Percentiles rank a stretch among this genome's conserved stretches.
These are phyloP conservation scores for Bruguiera sexangula DNA, from an alignment of 345 rosid species.

Conservation along the genomic window DNA sequence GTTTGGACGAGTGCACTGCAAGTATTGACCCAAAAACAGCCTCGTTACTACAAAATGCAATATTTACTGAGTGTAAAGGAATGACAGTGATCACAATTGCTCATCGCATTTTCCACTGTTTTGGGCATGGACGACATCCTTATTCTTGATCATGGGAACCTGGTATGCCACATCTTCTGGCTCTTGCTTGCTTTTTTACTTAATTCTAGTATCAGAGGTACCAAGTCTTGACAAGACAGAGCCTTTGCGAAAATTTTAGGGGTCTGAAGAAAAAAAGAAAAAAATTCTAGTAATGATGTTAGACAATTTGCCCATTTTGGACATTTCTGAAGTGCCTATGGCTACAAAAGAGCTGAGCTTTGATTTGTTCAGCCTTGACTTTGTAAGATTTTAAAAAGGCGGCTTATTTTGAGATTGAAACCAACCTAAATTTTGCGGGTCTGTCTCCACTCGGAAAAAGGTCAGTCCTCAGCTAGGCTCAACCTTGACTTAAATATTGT, in stretches of 20 bases:
- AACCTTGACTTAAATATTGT: too few species aligned
- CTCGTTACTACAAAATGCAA: constrained; percentile 59
- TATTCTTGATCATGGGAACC: constrained; percentile 55
- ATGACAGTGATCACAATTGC: constrained; percentile 83
- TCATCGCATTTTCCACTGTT: constrained; percentile 81
- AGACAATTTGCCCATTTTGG: too few species aligned
- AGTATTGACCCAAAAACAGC: constrained; percentile 72
- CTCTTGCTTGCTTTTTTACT: neutral
- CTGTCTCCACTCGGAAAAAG: too few species aligned
- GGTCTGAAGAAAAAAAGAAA: neutral
- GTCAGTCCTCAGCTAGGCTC: too few species aligned
- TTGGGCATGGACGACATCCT: constrained; percentile 62
- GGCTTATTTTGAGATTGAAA: too few species aligned
- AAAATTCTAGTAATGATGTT: too few species aligned
- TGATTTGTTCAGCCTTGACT: too few species aligned
- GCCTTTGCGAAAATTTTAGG: neutral
- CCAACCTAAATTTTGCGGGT: too few species aligned
- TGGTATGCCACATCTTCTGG: constrained; percentile 33
- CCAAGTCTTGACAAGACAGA: neutral
- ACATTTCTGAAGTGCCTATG: neutral
- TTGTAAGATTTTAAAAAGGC: too few species aligned
- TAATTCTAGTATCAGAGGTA: neutral
- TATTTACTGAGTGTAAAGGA: constrained; percentile 65
- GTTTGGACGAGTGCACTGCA: too few species aligned
- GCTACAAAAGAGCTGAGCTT: neutral